Evolutionary conservation across 495 filamentous ascomycete species (phyloP), one percentile per base, ranked within the genome.

Genomic region (Chlorociboria aeruginascens): DNA sequence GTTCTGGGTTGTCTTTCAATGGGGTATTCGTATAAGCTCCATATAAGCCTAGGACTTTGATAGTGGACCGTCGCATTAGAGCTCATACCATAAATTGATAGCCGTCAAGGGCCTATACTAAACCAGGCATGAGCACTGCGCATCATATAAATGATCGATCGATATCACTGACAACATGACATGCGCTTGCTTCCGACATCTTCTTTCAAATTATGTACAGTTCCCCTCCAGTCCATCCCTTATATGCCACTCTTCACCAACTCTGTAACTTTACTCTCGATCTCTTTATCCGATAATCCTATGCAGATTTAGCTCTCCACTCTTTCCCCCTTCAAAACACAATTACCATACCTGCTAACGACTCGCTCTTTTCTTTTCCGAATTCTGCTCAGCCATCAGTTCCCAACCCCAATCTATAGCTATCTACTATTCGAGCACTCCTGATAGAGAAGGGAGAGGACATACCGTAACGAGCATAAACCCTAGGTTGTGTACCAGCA

Each of bases 401-500:
- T 13, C 40, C 8, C 20, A 32, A 14, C 17, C 13, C 39, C 16
- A 40, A 14, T 35, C 20, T 20, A 13, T n/a, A 11, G 10, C 7
- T 6, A 10, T 17, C n/a, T 32, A 6, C 16, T 7, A 25, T 13
- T 32, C 34, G 11, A 1, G 7, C 8, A 16, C 13, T 39, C 25
- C 12, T 14, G 10, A 12, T 7, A 4, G 12, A 30, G 42, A 10
- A 33, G 30, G 42, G 13, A 33, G 6, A 14, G 28, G 17, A 72
- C 85, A 55, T 66, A 95, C 89, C 89, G 60, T 90, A 98, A 81
- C 92, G 73, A 51, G 93, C 89, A 65, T 82, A 97, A 38, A 98
- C 83, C 58, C 76, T 81, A 36, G 92, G 90, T 61, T 84, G 66
- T 36, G 79, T 85, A 51, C 81, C 86, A 43, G 75, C 63, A 31